A percentile compares a stretch with the other conserved stretches of the same genome.
phyloP scores from a whole-genome alignment of 768 basidiomycete genomes.

The Thelephora aurantiotincta region DNA sequence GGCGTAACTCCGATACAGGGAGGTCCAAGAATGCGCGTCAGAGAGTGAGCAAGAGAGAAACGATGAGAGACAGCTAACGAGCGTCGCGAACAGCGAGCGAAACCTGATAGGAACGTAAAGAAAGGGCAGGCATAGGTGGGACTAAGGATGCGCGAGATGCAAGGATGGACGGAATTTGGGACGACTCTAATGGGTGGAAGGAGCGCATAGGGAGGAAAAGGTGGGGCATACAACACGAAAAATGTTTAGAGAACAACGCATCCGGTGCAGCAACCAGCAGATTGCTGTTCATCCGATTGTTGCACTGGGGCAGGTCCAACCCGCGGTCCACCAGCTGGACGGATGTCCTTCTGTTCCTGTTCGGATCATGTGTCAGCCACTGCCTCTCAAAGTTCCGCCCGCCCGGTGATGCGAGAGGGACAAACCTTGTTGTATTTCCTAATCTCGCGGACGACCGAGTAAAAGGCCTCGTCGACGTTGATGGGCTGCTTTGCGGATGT shows the following conservation, averaged over 20 bases:
- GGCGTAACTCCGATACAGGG: no score
- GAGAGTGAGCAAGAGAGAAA: no score
- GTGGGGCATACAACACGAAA: neutral
- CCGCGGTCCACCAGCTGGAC: constrained; percentile 42
- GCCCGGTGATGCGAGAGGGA: neutral
- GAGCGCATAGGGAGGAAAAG: neutral
- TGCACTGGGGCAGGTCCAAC: constrained; percentile 30
- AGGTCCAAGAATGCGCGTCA: no score
- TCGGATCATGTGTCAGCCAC: neutral
- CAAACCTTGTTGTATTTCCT: constrained; percentile 84
- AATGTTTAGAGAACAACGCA: constrained; percentile 43
- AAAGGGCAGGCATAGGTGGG: neutral
- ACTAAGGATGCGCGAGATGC: neutral
- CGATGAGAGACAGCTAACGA: neutral
- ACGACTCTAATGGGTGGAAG: neutral
- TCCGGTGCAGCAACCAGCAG: constrained; percentile 49
- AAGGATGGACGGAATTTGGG: neutral
- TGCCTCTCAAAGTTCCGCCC: neutral
- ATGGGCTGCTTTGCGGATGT: constrained; percentile 94
- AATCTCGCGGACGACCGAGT: constrained; percentile 85
- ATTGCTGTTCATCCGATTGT: constrained; percentile 29
- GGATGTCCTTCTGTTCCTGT: constrained; percentile 59
- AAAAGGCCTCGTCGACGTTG: constrained; percentile 95
- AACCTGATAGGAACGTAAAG: neutral
- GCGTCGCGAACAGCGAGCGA: neutral